phyloP scores from a whole-genome alignment of 495 filamentous ascomycete genomes.

The Hypomontagnella monticulosa region DNA sequence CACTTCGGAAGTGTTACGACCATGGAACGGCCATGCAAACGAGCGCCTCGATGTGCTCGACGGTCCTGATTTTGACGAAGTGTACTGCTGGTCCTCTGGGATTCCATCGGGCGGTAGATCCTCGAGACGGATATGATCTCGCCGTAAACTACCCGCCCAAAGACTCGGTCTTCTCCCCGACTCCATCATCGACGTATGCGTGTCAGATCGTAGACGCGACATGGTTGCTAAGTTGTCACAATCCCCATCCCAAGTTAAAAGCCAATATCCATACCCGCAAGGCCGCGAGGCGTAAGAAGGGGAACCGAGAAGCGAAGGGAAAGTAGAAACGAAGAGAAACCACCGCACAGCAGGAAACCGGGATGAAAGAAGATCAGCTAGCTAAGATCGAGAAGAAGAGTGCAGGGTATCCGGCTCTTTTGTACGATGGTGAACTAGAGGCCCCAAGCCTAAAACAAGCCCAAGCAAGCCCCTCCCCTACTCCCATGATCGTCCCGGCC shows the following conservation, averaged over 20 bases:
- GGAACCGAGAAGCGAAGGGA: constrained; percentile 24
- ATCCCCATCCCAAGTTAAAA: constrained; percentile 29
- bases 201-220: constrained; percentile 38
- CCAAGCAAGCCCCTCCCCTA: constrained; percentile 9
- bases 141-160: constrained; percentile 39
- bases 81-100: constrained; percentile 26
- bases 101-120: constrained; percentile 27
- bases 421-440: constrained; percentile 30
- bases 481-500: constrained; percentile 35
- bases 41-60: constrained; percentile 35
- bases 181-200: constrained; percentile 30
- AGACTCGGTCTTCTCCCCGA: constrained; percentile 33
- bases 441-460: neutral
- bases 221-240: constrained; percentile 26
- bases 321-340: constrained; percentile 40
- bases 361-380: constrained; percentile 36
- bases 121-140: constrained; percentile 38
- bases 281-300: constrained; percentile 11
- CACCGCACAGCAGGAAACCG: constrained; percentile 37
- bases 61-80: constrained; percentile 34
- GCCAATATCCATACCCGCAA: constrained; percentile 28
- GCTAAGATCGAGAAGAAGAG: constrained; percentile 27
- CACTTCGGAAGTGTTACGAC: constrained; percentile 37
- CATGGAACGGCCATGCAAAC: constrained; percentile 46
- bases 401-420: constrained; percentile 35